A percentile compares a stretch with the other conserved stretches of the same genome.
phyloP scores from a whole-genome alignment of 176 grass and related monocot species.

The Avena eriantha region DNA sequence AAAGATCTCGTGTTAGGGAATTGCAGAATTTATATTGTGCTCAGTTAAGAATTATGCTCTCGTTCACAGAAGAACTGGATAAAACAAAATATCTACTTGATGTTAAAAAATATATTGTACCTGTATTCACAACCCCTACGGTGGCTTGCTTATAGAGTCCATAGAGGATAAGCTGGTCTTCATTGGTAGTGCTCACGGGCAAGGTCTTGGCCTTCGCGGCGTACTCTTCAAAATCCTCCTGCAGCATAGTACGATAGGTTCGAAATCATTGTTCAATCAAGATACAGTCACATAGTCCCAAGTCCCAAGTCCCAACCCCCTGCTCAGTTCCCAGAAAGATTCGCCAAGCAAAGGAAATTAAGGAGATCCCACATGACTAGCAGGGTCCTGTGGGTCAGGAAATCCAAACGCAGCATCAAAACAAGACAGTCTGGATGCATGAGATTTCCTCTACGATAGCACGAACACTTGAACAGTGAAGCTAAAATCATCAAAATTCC shows the following conservation, averaged over 20 bases:
- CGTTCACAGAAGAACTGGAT: neutral
- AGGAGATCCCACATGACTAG: neutral
- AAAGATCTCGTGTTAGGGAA: neutral
- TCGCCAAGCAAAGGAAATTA: neutral
- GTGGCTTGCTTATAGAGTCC: conserved; percentile 90
- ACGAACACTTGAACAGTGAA: neutral
- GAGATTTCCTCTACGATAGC: neutral
- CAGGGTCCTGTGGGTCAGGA: neutral
- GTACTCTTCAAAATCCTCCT: conserved; percentile 75
- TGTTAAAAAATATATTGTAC: conserved; percentile 46
- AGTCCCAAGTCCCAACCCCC: neutral
- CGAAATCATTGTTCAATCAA: neutral
- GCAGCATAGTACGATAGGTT: conserved; percentile 3
- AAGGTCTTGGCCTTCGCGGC: conserved; percentile 72
- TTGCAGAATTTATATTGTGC: neutral
- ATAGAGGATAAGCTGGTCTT: conserved; percentile 77
- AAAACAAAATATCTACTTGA: conserved; percentile 16
- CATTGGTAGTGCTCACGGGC: conserved; percentile 60
- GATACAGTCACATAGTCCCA: neutral
- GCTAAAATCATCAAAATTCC: conserved; percentile 1
- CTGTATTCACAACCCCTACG: conserved; percentile 60
- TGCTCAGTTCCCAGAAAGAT: neutral
- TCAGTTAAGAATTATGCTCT: neutral
- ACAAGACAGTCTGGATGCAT: neutral
- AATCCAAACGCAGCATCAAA: conserved; percentile 19